These are phyloP conservation scores for Chenopodium album DNA, from an alignment of 148 eudicot genomes.

Conservation along the genomic window DNA sequence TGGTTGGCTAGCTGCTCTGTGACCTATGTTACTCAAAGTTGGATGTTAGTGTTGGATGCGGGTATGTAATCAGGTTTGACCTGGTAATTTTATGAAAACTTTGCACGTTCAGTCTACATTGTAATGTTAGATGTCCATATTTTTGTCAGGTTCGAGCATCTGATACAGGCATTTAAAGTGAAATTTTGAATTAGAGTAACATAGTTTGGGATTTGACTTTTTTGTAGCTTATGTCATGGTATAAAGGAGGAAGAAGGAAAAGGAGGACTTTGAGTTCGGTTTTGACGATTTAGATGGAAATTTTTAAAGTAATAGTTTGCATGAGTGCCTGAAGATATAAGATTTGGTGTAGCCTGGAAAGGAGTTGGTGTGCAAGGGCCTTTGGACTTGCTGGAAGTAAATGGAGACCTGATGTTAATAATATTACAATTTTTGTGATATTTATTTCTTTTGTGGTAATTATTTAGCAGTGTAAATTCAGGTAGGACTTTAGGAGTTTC, in stretches of 20 bases:
- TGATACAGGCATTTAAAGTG: neutral
- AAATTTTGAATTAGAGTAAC: neutral
- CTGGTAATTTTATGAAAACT: neutral
- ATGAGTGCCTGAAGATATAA: neutral
- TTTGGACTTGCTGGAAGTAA: neutral
- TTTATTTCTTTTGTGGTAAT: neutral
- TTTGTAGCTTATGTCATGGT: neutral
- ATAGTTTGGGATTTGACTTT: neutral
- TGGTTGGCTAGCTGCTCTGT: neutral
- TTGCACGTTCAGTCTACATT: neutral
- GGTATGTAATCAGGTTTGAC: neutral
- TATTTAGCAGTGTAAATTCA: neutral
- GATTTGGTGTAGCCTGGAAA: neutral
- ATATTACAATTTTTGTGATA: neutral
- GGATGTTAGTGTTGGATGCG: neutral
- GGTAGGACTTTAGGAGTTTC: neutral
- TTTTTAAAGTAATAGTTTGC: neutral
- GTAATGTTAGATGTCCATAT: neutral
- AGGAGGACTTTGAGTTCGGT: neutral
- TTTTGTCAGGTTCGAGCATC: neutral
- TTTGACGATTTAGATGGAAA: neutral
- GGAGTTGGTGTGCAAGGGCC: neutral
- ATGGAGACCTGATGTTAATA: neutral
- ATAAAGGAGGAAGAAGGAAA: neutral
- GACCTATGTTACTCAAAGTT: neutral